These are phyloP conservation scores for Aphanomyces stellatus DNA, from an alignment of 352 stramenopile species.

Conservation along the genomic window DNA sequence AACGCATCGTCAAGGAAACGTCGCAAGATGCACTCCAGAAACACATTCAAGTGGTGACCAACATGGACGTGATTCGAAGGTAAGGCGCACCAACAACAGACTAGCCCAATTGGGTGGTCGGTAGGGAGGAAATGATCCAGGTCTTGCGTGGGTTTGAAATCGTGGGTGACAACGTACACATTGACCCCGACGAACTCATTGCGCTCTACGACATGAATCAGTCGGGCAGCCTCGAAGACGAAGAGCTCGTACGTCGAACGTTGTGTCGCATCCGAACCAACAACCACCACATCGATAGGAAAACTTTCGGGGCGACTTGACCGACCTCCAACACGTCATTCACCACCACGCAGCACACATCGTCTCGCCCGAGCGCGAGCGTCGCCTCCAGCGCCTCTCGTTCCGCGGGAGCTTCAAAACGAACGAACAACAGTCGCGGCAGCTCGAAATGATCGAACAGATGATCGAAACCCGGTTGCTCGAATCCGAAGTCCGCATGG, in stretches of 20 bases:
- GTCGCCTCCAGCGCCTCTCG: not conserved
- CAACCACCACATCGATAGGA: not conserved
- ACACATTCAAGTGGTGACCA: conserved; percentile 49
- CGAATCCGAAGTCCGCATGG: conserved; percentile 57
- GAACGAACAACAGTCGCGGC: conserved; percentile 35
- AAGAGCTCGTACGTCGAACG: conserved; percentile 33
- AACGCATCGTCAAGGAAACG: conserved; percentile 76
- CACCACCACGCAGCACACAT: not conserved
- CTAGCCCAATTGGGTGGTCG: not conserved
- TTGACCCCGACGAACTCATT: conserved; percentile 73
- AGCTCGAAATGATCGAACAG: conserved; percentile 51
- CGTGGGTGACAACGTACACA: conserved; percentile 58
- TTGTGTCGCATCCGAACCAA: not conserved
- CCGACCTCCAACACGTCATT: not conserved
- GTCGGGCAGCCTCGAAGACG: conserved; percentile 64
- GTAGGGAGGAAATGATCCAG: conserved; percentile 49
- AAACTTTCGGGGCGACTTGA: conserved; percentile 1
- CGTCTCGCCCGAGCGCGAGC: not conserved
- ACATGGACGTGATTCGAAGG: not conserved
- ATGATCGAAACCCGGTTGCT: conserved; percentile 42
- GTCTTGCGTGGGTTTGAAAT: conserved; percentile 65
- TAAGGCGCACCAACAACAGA: not conserved
- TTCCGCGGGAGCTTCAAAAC: not conserved
- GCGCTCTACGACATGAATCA: conserved; percentile 73
- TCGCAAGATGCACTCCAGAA: conserved; percentile 71